Conservation (phyloP, 306 rosid species). For the Corylus avellana region DNA sequence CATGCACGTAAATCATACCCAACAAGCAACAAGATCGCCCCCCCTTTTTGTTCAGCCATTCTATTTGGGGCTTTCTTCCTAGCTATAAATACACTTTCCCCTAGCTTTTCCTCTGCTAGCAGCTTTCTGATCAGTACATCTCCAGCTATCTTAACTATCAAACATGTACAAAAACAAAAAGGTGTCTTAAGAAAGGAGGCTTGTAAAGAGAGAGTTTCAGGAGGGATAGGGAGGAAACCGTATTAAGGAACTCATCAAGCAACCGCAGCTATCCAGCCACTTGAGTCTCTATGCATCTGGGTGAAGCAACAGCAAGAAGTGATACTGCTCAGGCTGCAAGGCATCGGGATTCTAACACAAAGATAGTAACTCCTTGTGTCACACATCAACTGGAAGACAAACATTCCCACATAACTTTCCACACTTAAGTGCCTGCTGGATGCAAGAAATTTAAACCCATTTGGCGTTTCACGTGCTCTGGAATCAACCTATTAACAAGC, state of each 20-base stretch:
- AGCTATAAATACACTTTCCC: slow-evolving; percentile 61
- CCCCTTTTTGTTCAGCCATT: slow-evolving; percentile 42
- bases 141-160: slow-evolving; percentile 62
- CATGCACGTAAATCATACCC: slow-evolving; percentile 41
- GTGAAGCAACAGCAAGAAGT: slow-evolving; percentile 45
- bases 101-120: slow-evolving; percentile 50
- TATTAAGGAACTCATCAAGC: slow-evolving; percentile 44
- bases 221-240: slow-evolving; percentile 32
- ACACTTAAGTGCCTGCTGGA: slow-evolving; percentile 56
- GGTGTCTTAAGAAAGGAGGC: slow-evolving; percentile 24
- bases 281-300: slow-evolving; percentile 35
- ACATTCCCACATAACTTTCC: slow-evolving; percentile 28
- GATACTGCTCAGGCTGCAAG: slow-evolving; percentile 42
- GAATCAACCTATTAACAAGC: slow-evolving; percentile 78
- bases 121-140: slow-evolving; percentile 53
- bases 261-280: slow-evolving; percentile 49
- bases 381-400: slow-evolving; percentile 49
- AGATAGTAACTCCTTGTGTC: slow-evolving; percentile 46
- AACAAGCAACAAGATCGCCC: slow-evolving; percentile 42
- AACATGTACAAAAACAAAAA: slow-evolving; percentile 64
- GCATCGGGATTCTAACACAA: slow-evolving; percentile 55
- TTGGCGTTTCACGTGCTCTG: slow-evolving; percentile 87
- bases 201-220: background rate
- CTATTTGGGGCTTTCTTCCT: slow-evolving; percentile 54
- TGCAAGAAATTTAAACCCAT: slow-evolving; percentile 61